These are phyloP conservation scores for Ceratobasidium sp. DNA, from an alignment of 1,284 basidiomycete species.

Conservation along the genomic window DNA sequence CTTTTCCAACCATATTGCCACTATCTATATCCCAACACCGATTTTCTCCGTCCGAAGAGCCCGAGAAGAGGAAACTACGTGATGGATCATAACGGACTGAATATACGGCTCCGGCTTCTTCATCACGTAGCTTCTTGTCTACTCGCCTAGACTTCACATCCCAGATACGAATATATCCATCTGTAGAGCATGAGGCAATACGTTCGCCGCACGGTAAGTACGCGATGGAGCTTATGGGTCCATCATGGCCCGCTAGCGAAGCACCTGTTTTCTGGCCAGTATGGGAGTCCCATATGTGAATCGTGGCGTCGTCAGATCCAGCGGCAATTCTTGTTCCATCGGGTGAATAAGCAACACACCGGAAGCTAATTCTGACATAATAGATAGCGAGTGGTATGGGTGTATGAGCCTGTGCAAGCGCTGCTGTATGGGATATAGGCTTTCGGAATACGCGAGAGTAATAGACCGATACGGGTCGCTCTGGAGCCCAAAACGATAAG, in stretches of 20 bases:
- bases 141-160: not conserved
- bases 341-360: not conserved
- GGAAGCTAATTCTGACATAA: not conserved
- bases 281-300: not conserved
- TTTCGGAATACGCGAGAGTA: not conserved
- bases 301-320: not conserved
- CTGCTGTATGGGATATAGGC: not conserved
- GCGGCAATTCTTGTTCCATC: not conserved
- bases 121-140: too few species aligned
- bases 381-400: not conserved
- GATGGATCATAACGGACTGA: too few species aligned
- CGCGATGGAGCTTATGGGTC: not conserved
- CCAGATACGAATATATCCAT: not conserved
- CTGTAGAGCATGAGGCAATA: not conserved
- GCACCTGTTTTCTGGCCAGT: not conserved
- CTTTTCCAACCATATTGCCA: too few species aligned
- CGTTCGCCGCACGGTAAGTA: not conserved
- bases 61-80: too few species aligned
- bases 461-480: not conserved
- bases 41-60: too few species aligned
- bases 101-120: too few species aligned
- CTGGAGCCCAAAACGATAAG: not conserved
- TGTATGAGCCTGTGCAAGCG: not conserved
- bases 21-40: too few species aligned
- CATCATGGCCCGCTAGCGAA: not conserved